Base-by-base conservation (phyloP, 176 grass and related monocot genomes). In the Dendrocalamus sinicus region DNA sequence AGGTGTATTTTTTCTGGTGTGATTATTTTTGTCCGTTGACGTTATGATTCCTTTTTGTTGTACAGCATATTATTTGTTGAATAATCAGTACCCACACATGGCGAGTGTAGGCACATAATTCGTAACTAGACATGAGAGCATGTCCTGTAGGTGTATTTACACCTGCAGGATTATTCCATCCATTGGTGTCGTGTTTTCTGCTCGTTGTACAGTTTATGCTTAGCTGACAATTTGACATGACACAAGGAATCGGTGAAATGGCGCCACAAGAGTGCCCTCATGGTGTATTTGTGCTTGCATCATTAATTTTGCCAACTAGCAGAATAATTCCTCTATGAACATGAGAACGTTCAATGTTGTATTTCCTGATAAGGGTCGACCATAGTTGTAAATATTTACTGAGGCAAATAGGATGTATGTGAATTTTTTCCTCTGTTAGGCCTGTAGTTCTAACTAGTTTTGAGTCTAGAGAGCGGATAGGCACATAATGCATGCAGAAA, bases 241-340 rank as follows among this genome's bases (percentile, higher is more conserved):
- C 0, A 3, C 6, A 75, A 22, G 4, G 13, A 48, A 76, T 68
- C 8, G 28, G 0, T 3, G 12, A 77, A 50, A 40, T 41, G 11
- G 9, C 0, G 0, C 12, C 2, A 53, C 51, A 58, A 59, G 32
- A 59, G 20, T 23, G 1, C 12, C 7, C 39, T 23, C 6, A 19
- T 5, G 26, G 81, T 64, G 17, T 52, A 65, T 62, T 84, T 23
- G 46, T 64, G 58, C 12, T 8, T 32, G 2, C 30, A 63, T 62
- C 7, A n/a, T 16, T 73, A 28, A 77, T 83, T 88, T 77, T 59
- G 40, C 7, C 19, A 67, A 68, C 28, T 76, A 59, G 50, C 65
- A 13, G 47, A 70, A 11, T 37, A 6, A 9, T 82, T 81, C 0
- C 32, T 39, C 26, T 20, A 20, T 16, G 23, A 70, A 30, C 41